phyloP scores from a whole-genome alignment of 23 red algal genomes.

The Gracilaria gracilis region DNA sequence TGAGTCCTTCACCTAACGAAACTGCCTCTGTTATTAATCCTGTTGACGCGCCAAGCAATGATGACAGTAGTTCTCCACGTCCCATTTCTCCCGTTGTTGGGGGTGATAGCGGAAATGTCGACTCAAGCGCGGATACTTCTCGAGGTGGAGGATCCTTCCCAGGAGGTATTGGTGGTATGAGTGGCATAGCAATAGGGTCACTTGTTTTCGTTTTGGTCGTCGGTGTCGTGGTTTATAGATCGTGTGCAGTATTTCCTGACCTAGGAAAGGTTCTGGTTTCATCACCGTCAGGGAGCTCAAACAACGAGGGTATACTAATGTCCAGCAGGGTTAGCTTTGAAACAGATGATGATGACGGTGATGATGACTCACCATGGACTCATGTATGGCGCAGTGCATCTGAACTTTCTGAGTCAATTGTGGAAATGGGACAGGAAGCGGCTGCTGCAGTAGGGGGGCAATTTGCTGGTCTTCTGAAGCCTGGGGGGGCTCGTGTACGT shows the following conservation, averaged over 20 bases:
- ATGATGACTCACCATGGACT: slow-evolving; percentile 60
- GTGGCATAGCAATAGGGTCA: slow-evolving; percentile 50
- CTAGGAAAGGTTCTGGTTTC: neutral
- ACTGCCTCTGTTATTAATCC: neutral
- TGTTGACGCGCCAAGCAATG: neutral
- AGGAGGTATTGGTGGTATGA: slow-evolving; percentile 58
- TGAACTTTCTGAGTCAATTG: slow-evolving; percentile 30
- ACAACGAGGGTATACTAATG: slow-evolving; percentile 23
- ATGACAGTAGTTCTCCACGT: neutral
- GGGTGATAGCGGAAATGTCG: neutral
- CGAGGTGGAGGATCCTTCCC: slow-evolving; percentile 29
- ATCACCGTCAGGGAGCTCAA: slow-evolving; percentile 37
- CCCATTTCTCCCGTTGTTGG: neutral
- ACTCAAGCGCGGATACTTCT: neutral
- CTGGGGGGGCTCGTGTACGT: slow-evolving; percentile 53
- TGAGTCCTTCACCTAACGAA: neutral
- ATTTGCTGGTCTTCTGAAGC: slow-evolving; percentile 63
- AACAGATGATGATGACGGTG: neutral
- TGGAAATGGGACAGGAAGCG: slow-evolving; percentile 47
- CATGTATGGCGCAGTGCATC: slow-evolving; percentile 71
- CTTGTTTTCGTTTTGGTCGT: slow-evolving; percentile 38
- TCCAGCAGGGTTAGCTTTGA: neutral
- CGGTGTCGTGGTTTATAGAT: slow-evolving; percentile 51
- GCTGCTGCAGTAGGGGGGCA: slow-evolving; percentile 63
- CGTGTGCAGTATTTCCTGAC: slow-evolving; percentile 52